phyloP scores from a whole-genome alignment of 441 rosid genomes.

The Gossypium schwendimanii region DNA sequence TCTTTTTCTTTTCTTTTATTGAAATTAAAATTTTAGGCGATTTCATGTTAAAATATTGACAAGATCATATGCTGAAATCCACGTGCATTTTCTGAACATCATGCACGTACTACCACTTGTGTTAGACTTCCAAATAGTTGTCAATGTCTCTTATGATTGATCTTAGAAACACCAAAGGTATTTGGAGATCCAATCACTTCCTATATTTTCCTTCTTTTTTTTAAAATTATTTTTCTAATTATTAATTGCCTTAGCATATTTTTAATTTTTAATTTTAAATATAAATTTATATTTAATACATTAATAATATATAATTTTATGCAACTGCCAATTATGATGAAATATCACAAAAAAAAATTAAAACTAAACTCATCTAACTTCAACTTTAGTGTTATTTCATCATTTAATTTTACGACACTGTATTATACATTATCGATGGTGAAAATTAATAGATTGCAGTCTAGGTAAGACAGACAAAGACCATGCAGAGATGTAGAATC shows the following conservation, averaged over 20 bases:
- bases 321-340: too few species aligned
- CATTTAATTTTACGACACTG: too few species aligned
- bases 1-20: too few species aligned
- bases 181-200: neutral
- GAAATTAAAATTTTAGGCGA: too few species aligned
- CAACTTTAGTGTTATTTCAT: too few species aligned
- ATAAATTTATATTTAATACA: too few species aligned
- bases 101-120: conserved; percentile 4
- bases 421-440: neutral
- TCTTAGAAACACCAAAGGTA: neutral
- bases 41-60: neutral
- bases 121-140: conserved; percentile 9
- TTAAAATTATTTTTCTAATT: too few species aligned
- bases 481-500: neutral
- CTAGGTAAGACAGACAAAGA: neutral
- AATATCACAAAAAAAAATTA: too few species aligned
- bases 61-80: neutral
- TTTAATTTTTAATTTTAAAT: too few species aligned
- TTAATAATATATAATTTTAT: too few species aligned
- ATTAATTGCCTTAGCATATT: too few species aligned
- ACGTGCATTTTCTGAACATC: conserved; percentile 2
- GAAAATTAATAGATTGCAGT: neutral
- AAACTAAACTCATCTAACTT: too few species aligned
- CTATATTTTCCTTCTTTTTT: neutral
- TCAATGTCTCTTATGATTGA: neutral